Evolutionary conservation across 805 yeast genomes (phyloP).

Genomic region (Candida coleopterorum): DNA sequence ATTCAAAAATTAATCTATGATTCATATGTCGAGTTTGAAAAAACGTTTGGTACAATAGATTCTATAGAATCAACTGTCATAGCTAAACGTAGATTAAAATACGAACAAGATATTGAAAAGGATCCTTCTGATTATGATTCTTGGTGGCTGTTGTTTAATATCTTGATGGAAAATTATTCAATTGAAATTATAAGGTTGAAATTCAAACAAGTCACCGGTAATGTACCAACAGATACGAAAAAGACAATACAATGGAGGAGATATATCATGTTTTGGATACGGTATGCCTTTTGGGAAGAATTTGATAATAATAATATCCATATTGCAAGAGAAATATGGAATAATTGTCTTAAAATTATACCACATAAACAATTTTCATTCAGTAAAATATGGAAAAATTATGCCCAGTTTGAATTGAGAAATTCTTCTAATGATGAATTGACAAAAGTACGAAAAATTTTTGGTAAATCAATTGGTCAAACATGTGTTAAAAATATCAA

Average conservation of each 20-base stretch:
- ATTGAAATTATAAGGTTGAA: conserved; percentile 9
- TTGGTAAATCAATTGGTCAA: conserved; percentile 70
- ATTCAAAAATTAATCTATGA: conserved; percentile 32
- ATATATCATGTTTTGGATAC: conserved; percentile 67
- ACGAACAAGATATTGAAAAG: conserved; percentile 42
- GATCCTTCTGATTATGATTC: conserved; percentile 62
- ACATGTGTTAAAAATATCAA: conserved; percentile 42
- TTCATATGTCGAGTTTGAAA: conserved; percentile 54
- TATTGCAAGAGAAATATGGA: conserved; percentile 48
- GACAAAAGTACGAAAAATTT: conserved; percentile 53
- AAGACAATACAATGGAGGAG: conserved; percentile 54
- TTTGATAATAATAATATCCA: conserved; percentile 36
- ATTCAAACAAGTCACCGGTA: conserved; percentile 42
- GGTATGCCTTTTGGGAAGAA: conserved; percentile 62
- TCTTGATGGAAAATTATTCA: conserved; percentile 16
- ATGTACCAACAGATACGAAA: conserved; percentile 27
- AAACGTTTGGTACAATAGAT: conserved; percentile 52
- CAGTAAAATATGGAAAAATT: conserved; percentile 68
- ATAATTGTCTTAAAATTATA: conserved; percentile 41
- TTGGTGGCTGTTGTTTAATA: conserved; percentile 74
- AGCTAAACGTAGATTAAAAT: conserved; percentile 50
- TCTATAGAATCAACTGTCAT: conserved; percentile 51
- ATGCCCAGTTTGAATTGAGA: conserved; percentile 70
- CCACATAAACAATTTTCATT: conserved; percentile 64
- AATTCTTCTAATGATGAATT: conserved; percentile 34